Percentiles rank a stretch among this genome's conserved stretches.
These are phyloP conservation scores for Coniella lustricola DNA, from an alignment of 2,329 filamentous ascomycete genomes.

Conservation along the genomic window DNA sequence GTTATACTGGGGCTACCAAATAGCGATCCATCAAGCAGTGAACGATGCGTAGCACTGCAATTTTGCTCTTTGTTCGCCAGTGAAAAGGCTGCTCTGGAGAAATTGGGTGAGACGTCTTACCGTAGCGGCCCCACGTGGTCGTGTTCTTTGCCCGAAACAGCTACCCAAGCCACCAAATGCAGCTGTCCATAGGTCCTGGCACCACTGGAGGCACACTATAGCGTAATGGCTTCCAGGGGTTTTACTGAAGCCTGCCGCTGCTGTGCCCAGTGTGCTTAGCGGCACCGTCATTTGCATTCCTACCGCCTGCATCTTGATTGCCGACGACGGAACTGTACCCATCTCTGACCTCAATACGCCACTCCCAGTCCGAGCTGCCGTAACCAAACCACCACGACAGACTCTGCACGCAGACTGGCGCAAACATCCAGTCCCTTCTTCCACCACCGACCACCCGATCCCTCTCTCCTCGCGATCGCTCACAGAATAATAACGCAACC, in stretches of 20 bases:
- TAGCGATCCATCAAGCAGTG: too few species aligned
- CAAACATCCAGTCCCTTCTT: background rate
- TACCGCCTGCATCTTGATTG: background rate
- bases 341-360: background rate
- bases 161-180: background rate
- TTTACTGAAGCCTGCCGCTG: too few species aligned
- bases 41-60: too few species aligned
- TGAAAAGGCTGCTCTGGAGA: too few species aligned
- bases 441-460: background rate
- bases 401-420: background rate
- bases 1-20: too few species aligned
- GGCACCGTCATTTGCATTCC: background rate
- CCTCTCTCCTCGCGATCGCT: background rate
- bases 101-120: too few species aligned
- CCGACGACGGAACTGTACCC: background rate
- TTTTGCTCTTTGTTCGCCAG: too few species aligned
- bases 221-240: background rate
- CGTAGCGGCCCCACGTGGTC: background rate
- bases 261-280: background rate
- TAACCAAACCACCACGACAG: background rate
- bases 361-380: background rate
- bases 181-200: too few species aligned
- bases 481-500: background rate
- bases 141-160: background rate
- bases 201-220: too few species aligned